Base-by-base conservation (phyloP, 2,329 filamentous ascomycete species). In the Atkinsonella hypoxylon region DNA sequence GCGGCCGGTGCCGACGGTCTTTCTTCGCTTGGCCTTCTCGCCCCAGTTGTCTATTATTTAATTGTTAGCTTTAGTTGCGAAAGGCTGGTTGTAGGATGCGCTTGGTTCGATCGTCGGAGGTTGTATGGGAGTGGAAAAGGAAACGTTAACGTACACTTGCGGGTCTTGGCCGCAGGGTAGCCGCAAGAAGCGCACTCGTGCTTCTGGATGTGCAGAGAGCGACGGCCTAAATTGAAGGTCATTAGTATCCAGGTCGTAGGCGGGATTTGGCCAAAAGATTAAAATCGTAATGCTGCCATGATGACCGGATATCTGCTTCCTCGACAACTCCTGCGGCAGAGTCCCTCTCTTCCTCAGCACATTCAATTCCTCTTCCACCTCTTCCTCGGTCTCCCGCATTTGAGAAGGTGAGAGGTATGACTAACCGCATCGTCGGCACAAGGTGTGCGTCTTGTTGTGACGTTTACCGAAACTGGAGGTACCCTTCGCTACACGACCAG, bases 21-120 rank as follows among this genome's bases (percentile, higher is more conserved):
- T 97, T 86, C 93, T 94, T 75, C 93, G 82, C 89, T 97, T 97
- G 67, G 90, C 91, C 87, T 98, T 98, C 83, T 97, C 91, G 74
- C 87, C 83, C 93, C 93, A 98, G 87, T 98, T 96, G 85, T 85
- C 91, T 97, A 70, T 70, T 34, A 13, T 13, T 13, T 3, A 11
- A 11, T 10, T 31, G 45, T 38, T 42, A 40, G n/a, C 43, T 22
- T 15, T 17, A 34, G 26, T 40, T 39, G 12, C 45, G 20, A 26
- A 8, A 26, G 26, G 26, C 26, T 22, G 20, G 20, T 26, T 26
- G 26, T 7, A 7, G 26, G 26, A 26, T 1, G 26, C 26, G 26
- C 26, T 4, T 26, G 26, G 26, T 6, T 26, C 26, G 26, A 8
- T 26, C 26, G 26, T 26, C 26, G 26, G 2, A 15, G 2, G 31